Conservation (phyloP, 352 stramenopile species). For the Phytophthora crassamura region DNA sequence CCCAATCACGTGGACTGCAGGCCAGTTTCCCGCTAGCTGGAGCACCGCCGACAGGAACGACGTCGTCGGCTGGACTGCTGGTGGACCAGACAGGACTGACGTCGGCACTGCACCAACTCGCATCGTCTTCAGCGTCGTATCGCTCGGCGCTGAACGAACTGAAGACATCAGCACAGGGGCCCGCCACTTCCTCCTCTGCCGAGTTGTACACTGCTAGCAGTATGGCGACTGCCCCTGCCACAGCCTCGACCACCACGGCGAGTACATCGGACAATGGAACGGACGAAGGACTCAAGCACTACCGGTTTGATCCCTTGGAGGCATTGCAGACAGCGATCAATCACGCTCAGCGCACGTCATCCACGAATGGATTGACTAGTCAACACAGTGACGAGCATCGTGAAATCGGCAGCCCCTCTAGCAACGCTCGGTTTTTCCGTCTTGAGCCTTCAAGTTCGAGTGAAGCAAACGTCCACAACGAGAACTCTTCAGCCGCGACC, state of each 20-base stretch:
- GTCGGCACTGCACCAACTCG: slow-evolving; percentile 61
- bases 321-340: slow-evolving; percentile 69
- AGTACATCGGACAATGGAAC: slow-evolving; percentile 10
- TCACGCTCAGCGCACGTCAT: slow-evolving; percentile 40
- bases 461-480: slow-evolving; percentile 1
- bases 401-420: slow-evolving; percentile 23
- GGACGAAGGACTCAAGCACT: slow-evolving; percentile 24
- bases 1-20: slow-evolving; percentile 20
- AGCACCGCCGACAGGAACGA: slow-evolving; percentile 5
- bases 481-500: background rate
- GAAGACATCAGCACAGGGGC: slow-evolving; percentile 16
- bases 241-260: slow-evolving; percentile 6
- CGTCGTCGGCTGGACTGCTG: slow-evolving; percentile 22
- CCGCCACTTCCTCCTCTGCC: slow-evolving; percentile 15
- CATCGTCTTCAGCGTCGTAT: slow-evolving; percentile 61
- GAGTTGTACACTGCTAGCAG: background rate
- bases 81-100: slow-evolving; percentile 22
- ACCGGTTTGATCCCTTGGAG: slow-evolving; percentile 67
- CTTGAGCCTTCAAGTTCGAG: slow-evolving; percentile 21
- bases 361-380: background rate
- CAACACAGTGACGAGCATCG: slow-evolving; percentile 5
- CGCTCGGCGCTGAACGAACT: slow-evolving; percentile 37
- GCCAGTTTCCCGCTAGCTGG: slow-evolving; percentile 32
- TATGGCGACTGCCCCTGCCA: background rate
- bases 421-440: slow-evolving; percentile 25